Base-by-base conservation (phyloP, 1,284 basidiomycete species). In the Cryptococcus floricola region DNA sequence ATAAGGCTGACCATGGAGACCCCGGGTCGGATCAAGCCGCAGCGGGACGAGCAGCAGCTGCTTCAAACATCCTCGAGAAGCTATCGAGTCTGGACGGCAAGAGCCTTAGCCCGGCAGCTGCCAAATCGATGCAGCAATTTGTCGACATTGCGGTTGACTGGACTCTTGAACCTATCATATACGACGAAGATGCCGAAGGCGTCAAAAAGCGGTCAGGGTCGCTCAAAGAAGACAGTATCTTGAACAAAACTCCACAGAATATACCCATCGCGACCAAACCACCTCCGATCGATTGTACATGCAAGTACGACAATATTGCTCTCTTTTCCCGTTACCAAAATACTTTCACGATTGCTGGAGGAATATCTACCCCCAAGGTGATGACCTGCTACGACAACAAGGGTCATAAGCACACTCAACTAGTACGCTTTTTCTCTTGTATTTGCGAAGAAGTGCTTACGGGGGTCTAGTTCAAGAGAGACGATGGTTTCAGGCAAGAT, bases 401-500 rank as follows among this genome's bases (percentile, higher is more conserved):
- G 65, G 91, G 89, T 0, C 68, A 78, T 37, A 76, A 71, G 47
- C 89, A 93, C 74, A 88, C 83, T 60, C 91, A 98, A 72, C 75
- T 98, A 73, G 93, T 94, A 64, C 71, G 85, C 77, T 8, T n/a
- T 23, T 7, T 9, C 12, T 27, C 44, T 23, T 46, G 12, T 10
- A 13, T 28, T 52, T 45, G 39, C 27, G 18, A 13, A 43, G 16
- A 23, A 39, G 18, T 53, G 52, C 23, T 12, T n/a, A 41, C n/a
- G 34, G 3, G n/a, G 28, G 46, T 12, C 3, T 38, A 97, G 91
- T 96, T 94, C 80, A 98, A 98, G 74, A 89, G 90, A 12, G 83
- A 87, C 18, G 93, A 97, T 64, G 95, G 98, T 68, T 77, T 96
- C 37, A 85, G 95, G 31, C 96, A 98, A 76, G 95, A 98, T 71